Conservation (phyloP, 306 rosid species). For the Trifolium repens region DNA sequence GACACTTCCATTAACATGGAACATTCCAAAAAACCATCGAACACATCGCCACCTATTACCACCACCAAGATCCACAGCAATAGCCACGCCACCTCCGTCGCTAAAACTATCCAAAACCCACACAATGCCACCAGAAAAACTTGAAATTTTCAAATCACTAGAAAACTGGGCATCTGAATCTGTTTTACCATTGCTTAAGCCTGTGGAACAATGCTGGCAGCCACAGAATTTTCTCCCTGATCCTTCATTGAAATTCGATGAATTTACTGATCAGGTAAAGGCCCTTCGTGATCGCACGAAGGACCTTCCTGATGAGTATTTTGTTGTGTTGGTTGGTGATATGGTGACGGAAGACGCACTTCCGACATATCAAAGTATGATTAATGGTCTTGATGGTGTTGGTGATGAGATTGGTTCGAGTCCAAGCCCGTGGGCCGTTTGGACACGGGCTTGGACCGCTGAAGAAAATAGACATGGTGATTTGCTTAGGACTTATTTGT, state of each 20-base stretch:
- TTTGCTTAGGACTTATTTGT: conserved; percentile 65
- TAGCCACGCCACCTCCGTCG: conserved; percentile 37
- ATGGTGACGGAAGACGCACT: conserved; percentile 86
- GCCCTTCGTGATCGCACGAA: conserved; percentile 66
- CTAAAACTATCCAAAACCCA: conserved; percentile 35
- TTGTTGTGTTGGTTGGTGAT: conserved; percentile 72
- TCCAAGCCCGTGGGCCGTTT: conserved; percentile 73
- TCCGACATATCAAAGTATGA: conserved; percentile 80
- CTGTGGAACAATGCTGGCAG: conserved; percentile 77
- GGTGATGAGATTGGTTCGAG: conserved; percentile 66
- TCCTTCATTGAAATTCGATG: conserved; percentile 44
- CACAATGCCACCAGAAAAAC: conserved; percentile 62
- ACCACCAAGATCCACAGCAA: background rate
- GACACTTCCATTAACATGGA: conserved; percentile 25
- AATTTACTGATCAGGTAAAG: conserved; percentile 60
- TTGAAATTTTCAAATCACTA: conserved; percentile 54
- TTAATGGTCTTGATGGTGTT: conserved; percentile 72
- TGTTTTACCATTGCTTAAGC: conserved; percentile 61
- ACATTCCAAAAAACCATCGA: conserved; percentile 14
- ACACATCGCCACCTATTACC: conserved; percentile 20
- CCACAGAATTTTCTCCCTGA: conserved; percentile 68
- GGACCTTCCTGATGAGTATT: conserved; percentile 70
- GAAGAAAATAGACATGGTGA: conserved; percentile 91
- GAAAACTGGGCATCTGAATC: conserved; percentile 65
- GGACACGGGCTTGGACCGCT: conserved; percentile 82